A percentile compares a stretch with the other conserved stretches of the same genome.
phyloP scores from a whole-genome alignment of 176 grass and related monocot species.

The Raddia guianensis region DNA sequence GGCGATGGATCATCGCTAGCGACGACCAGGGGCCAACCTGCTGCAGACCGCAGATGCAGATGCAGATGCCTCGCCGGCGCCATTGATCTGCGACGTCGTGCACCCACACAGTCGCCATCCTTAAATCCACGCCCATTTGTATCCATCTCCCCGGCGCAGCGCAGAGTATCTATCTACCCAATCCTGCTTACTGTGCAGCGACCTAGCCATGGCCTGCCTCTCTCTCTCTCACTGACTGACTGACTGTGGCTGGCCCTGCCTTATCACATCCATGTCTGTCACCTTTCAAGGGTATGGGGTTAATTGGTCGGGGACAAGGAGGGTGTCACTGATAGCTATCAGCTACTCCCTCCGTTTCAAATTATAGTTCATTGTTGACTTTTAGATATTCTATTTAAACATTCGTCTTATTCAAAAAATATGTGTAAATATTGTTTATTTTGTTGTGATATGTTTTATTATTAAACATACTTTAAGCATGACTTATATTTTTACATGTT shows the following conservation, averaged over 20 bases:
- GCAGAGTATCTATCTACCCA: background rate
- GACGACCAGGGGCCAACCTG: no score
- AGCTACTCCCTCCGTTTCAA: no score
- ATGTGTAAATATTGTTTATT: no score
- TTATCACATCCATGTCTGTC: conserved; percentile 19
- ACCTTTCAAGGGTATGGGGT: background rate
- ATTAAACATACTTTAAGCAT: no score
- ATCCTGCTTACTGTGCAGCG: background rate
- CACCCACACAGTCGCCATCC: conserved; percentile 19
- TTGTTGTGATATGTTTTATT: no score
- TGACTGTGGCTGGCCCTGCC: background rate
- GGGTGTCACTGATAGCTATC: background rate
- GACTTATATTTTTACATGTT: no score
- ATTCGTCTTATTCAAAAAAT: no score
- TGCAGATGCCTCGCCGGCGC: no score
- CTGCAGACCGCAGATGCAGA: background rate
- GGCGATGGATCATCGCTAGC: background rate
- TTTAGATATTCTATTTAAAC: no score
- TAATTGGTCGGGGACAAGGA: conserved; percentile 22
- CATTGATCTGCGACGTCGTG: no score
- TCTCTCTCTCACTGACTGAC: background rate
- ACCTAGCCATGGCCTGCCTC: background rate
- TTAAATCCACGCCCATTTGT: conserved; percentile 28
- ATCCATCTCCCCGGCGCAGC: background rate
- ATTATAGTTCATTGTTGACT: no score